Conservation (phyloP, 805 yeast genomes). For the Nakazawaea siamensis region DNA sequence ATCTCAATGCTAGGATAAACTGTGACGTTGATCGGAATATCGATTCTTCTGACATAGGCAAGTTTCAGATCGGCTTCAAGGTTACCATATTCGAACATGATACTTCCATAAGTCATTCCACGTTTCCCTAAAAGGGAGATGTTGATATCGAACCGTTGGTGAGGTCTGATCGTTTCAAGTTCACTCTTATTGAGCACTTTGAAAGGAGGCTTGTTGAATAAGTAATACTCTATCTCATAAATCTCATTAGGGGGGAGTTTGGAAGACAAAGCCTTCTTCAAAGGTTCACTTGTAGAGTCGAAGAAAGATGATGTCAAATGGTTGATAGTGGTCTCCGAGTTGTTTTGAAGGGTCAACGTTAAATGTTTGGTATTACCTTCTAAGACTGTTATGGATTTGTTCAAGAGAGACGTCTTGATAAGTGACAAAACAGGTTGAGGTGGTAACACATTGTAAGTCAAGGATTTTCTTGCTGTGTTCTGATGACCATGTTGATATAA, state of each 20-base stretch:
- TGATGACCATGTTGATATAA: constrained; percentile 11
- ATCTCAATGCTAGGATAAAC: constrained; percentile 69
- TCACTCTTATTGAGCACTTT: constrained; percentile 39
- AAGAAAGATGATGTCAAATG: constrained; percentile 52
- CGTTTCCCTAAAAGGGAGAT: constrained; percentile 64
- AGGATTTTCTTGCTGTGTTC: constrained; percentile 16
- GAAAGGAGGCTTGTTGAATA: constrained; percentile 52
- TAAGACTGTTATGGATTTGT: constrained; percentile 64
- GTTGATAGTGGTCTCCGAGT: constrained; percentile 47
- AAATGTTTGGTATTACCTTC: constrained; percentile 65
- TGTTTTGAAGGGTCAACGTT: constrained; percentile 45
- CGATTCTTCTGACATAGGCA: constrained; percentile 45
- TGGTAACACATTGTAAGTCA: constrained; percentile 27
- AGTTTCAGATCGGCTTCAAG: constrained; percentile 17
- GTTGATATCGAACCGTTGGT: constrained; percentile 32
- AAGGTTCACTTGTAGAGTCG: constrained; percentile 66
- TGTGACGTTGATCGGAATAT: constrained; percentile 61
- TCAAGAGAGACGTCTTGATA: constrained; percentile 42
- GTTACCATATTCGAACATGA: constrained; percentile 60
- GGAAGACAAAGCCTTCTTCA: constrained; percentile 42
- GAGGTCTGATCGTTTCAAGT: constrained; percentile 30
- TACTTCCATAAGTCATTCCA: constrained; percentile 58
- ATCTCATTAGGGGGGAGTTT: constrained; percentile 51
- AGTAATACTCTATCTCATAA: constrained; percentile 67
- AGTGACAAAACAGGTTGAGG: constrained; percentile 57